A percentile compares a stretch with the other conserved stretches of the same genome.
Evolutionary conservation across 2,329 filamentous ascomycete genomes (phyloP).

Genomic region (Cladosporium cucumerinum): DNA sequence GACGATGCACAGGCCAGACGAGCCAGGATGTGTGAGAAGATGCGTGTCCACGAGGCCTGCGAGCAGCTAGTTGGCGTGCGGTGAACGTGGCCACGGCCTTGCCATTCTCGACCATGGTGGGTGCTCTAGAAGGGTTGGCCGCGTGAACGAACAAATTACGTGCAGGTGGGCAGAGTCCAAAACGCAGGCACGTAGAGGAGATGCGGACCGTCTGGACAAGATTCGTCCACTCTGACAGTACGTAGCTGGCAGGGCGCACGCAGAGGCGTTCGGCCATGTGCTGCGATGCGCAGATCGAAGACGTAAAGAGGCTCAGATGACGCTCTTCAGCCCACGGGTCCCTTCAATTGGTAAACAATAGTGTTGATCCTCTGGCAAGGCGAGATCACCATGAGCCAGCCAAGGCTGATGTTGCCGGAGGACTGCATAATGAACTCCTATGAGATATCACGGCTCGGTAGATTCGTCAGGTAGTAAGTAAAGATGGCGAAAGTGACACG

Average conservation of each 20-base stretch:
- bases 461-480: background rate
- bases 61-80: background rate
- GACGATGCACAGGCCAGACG: conserved; percentile 7
- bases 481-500: background rate
- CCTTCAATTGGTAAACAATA: background rate
- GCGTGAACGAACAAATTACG: conserved; percentile 5
- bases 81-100: background rate
- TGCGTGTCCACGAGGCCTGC: conserved; percentile 13
- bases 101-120: background rate
- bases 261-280: background rate
- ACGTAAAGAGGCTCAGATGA: background rate
- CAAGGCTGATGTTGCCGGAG: background rate
- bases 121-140: conserved; percentile 14
- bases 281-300: background rate
- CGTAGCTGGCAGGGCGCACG: background rate
- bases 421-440: conserved; percentile 3
- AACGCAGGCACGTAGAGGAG: conserved; percentile 15
- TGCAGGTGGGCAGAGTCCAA: conserved; percentile 4
- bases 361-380: background rate
- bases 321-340: conserved; percentile 1
- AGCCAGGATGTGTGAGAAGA: background rate
- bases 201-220: conserved; percentile 6
- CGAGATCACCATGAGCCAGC: background rate
- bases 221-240: background rate
- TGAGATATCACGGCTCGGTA: conserved; percentile 5